phyloP scores from a whole-genome alignment of 495 filamentous ascomycete genomes.

The Parachaetomium inaequale region DNA sequence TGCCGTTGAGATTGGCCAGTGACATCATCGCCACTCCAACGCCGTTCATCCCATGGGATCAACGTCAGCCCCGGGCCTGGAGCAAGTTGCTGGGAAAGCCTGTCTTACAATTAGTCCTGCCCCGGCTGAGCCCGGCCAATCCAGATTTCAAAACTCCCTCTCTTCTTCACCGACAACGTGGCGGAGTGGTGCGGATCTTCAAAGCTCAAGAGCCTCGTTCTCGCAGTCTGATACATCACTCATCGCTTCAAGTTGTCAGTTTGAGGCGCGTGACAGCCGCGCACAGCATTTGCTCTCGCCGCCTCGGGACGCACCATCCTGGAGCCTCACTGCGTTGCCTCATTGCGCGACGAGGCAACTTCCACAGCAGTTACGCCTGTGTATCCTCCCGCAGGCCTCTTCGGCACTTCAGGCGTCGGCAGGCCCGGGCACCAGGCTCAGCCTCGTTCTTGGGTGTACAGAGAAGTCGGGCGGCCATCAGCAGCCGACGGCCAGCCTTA shows the following conservation, averaged over 20 bases:
- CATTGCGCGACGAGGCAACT: neutral
- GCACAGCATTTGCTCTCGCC: neutral
- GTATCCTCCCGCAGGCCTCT: neutral
- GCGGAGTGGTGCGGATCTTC: neutral
- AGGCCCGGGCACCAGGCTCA: conserved; percentile 6
- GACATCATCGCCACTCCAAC: conserved; percentile 14
- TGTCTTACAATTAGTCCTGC: neutral
- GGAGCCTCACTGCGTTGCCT: neutral
- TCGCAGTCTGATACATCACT: neutral
- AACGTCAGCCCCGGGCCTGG: neutral
- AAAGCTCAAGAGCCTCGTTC: neutral
- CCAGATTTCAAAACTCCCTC: neutral
- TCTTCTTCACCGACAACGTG: neutral
- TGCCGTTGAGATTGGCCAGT: neutral
- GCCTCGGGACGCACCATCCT: neutral
- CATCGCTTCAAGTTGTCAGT: neutral
- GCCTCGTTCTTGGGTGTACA: neutral
- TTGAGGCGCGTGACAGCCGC: neutral
- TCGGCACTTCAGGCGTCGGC: neutral
- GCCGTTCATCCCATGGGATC: conserved; percentile 2
- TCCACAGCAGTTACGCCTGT: neutral
- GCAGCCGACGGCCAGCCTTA: neutral
- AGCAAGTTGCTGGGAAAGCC: neutral
- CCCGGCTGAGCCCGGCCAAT: neutral
- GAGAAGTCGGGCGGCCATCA: neutral